Percentiles rank a stretch among this genome's conserved stretches.
Evolutionary conservation across 2,329 filamentous ascomycete genomes (phyloP).

Genomic region (Cladophialophora psammophila): DNA sequence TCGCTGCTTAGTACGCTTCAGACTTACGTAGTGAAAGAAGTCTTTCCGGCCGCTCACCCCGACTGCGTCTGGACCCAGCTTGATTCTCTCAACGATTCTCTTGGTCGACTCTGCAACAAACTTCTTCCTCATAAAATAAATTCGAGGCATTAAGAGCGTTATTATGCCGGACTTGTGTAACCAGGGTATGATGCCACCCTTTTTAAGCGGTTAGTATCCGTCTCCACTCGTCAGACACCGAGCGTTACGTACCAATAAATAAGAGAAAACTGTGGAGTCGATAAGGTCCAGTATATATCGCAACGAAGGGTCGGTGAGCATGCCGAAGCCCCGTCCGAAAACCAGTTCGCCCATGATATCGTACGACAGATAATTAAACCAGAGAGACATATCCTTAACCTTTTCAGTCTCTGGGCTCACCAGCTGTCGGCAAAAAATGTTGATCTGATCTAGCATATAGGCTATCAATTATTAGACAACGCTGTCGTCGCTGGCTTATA

Average conservation of each 20-base stretch:
- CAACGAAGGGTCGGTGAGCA: slow-evolving; percentile 14
- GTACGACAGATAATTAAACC: slow-evolving; percentile 43
- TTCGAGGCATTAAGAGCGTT: slow-evolving; percentile 9
- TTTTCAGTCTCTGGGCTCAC: background rate
- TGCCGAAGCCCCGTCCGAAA: slow-evolving; percentile 21
- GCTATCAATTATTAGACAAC: background rate
- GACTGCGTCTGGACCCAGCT: background rate
- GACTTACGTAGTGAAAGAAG: slow-evolving; percentile 12
- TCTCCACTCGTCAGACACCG: background rate
- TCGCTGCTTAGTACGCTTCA: background rate
- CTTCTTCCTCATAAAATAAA: slow-evolving; percentile 8
- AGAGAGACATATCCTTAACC: slow-evolving; percentile 42
- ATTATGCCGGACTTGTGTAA: slow-evolving; percentile 6
- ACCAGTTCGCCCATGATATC: slow-evolving; percentile 16
- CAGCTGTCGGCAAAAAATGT: slow-evolving; percentile 10
- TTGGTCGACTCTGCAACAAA: slow-evolving; percentile 9
- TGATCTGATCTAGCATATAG: slow-evolving; percentile 15
- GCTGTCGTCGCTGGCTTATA: background rate
- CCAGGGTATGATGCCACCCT: slow-evolving; percentile 12
- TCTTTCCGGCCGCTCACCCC: slow-evolving; percentile 2
- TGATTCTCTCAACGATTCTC: slow-evolving; percentile 1
- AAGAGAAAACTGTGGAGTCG: slow-evolving; percentile 9
- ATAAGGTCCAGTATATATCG: slow-evolving; percentile 13
- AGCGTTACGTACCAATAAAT: slow-evolving; percentile 8
- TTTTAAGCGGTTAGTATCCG: background rate